Evolutionary conservation across 176 grass and related monocot species (phyloP), one percentile per base, ranked within the genome.

Genomic region (Tillandsia fasciculata): DNA sequence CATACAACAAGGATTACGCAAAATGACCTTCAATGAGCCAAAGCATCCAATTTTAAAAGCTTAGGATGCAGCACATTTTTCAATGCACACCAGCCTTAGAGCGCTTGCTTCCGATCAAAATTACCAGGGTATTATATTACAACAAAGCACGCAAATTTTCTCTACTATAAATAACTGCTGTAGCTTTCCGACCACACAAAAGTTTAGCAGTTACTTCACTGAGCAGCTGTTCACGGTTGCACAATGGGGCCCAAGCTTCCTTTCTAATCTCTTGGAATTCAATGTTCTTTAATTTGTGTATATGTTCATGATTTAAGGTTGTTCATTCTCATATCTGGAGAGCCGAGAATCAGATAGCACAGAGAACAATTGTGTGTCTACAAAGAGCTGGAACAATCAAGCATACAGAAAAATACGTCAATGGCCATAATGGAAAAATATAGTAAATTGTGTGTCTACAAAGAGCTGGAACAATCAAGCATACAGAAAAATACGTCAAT

Each of bases 281-380:
- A 61, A 15, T 23, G 7, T 20, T 59, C 56, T 61, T 23, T 61
- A 20, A 61, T 18, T 61, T 15, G 56, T 15, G 56, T 61, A 18
- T 61, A 61, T 61, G 56, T 10, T 61, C 17, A 61, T 61, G 17
- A 26, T 12, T 74, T 73, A 80, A 20, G 73, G 50, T 2, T 20
- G 70, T 70, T 89, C 86, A 73, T 80, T 85, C 75, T 93, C 86
- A 56, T 85, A 89, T 64, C 63, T 81, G 10, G 78, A 79, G 53
- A 89, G 83, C 52, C 86, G 77, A 56, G 80, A 93, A 79, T 93
- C 90, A 23, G 90, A 89, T 20, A 88, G 79, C 52, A 93, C 90
- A 26, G 86, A 86, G 70, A 93, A 93, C 79, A 93, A 67, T 72
- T 93, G 90, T 13, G 90, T 93, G 64, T 93, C 90, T 59, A 83